phyloP scores from a whole-genome alignment of 2,329 filamentous ascomycete species.

The Dothistroma septosporum region DNA sequence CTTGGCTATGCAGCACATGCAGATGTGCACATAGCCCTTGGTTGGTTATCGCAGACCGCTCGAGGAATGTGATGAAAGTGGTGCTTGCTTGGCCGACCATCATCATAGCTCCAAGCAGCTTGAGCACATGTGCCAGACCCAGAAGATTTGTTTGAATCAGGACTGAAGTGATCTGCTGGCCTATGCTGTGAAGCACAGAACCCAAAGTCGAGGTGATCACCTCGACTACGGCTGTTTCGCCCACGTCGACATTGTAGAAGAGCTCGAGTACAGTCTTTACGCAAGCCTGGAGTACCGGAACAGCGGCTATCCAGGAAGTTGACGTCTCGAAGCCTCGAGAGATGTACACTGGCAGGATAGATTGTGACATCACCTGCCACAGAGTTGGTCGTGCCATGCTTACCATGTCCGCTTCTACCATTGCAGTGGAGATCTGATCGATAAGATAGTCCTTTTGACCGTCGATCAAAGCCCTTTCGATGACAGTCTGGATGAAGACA shows the following conservation, averaged over 20 bases:
- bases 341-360: slow-evolving; percentile 56
- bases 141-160: slow-evolving; percentile 13
- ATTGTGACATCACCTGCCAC: slow-evolving; percentile 50
- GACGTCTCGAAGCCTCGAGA: slow-evolving; percentile 44
- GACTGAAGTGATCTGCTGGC: slow-evolving; percentile 11
- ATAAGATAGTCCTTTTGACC: slow-evolving; percentile 55
- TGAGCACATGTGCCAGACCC: slow-evolving; percentile 16
- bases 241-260: slow-evolving; percentile 44
- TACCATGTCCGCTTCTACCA: slow-evolving; percentile 43
- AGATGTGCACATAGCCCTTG: slow-evolving; percentile 8
- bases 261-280: slow-evolving; percentile 42
- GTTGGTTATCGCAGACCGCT: slow-evolving; percentile 10
- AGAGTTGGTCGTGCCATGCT: slow-evolving; percentile 42
- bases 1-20: slow-evolving; percentile 5
- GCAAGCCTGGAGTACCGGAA: slow-evolving; percentile 51
- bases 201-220: slow-evolving; percentile 12
- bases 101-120: slow-evolving; percentile 12
- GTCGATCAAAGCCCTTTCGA: slow-evolving; percentile 56
- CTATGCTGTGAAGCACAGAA: slow-evolving; percentile 19
- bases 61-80: slow-evolving; percentile 11
- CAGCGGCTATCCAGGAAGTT: slow-evolving; percentile 50
- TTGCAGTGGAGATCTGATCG: slow-evolving; percentile 50
- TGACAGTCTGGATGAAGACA: slow-evolving; percentile 57
- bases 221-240: slow-evolving; percentile 37
- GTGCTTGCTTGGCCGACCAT: slow-evolving; percentile 15